Evolutionary conservation across 768 basidiomycete genomes (phyloP), one percentile per base, ranked within the genome.

Genomic region (Boletus pseudopeckii): DNA sequence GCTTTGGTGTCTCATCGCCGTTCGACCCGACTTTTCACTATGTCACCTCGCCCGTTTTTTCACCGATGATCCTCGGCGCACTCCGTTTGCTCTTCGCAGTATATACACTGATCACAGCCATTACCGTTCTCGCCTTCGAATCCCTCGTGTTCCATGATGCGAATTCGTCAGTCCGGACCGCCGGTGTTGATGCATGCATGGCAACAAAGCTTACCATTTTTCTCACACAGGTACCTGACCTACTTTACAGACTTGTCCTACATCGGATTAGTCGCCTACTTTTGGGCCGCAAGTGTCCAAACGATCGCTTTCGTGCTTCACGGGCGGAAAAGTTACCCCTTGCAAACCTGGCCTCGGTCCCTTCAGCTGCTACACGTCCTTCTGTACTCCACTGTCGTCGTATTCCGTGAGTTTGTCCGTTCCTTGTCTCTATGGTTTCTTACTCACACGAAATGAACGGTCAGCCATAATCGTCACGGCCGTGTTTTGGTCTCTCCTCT

Each of bases 161-260:
- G 71, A 33, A 54, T 53, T 46, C 78, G 71, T 48, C 37, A 71
- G 45, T 69, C 60, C 64, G 58, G 63, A 72, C 15, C 46, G 7
- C 20, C 33, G 8, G n/a, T 7, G 37, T 32, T 26, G 24, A 39
- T 49, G 20, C 26, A 43, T 14, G 6, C n/a, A n/a, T n/a, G n/a
- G n/a, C n/a, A n/a, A 51, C 53, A n/a, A 2, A 41, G 20, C 24
- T 50, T 46, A 48, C 32, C 34, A 8, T 38, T 44, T 32, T 26
- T 9, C 15, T 0, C 33, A 5, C 63, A 86, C 63, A 86, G 85
- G 18, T 85, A 72, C 71, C 77, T 84, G 58, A 78, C 80, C 8
- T 88, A 82, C 69, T 87, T 88, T 65, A 88, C 86, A 0, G 59
- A 80, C 53, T 75, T 88, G 1, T 77, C 82, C 0, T 85, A 81